phyloP scores from a whole-genome alignment of 192 early-diverging fungal genomes.

The Funneliformis geosporum region DNA sequence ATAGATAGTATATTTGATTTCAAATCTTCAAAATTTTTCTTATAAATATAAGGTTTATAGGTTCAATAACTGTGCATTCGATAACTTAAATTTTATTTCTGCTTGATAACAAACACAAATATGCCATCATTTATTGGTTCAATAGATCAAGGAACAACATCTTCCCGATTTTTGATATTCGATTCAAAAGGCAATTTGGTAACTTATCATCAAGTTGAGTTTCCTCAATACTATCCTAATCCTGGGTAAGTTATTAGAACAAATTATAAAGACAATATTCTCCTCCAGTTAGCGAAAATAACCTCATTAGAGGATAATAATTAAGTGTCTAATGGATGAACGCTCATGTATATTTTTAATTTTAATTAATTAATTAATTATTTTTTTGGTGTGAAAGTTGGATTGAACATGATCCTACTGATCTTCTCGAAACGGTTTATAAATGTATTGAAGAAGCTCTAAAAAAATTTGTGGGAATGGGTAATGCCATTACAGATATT shows the following conservation, averaged over 20 bases:
- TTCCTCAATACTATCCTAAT: constrained; percentile 74
- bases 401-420: constrained; percentile 85
- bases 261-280: not conserved
- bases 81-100: too few species aligned
- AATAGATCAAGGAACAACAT: constrained; percentile 94
- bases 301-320: not conserved
- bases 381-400: constrained; percentile 53
- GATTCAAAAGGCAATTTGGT: constrained; percentile 72
- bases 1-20: too few species aligned
- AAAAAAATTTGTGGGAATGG: constrained; percentile 63
- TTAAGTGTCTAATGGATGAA: not conserved
- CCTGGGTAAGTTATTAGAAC: constrained; percentile 64
- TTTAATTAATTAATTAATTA: not conserved
- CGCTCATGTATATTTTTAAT: not conserved
- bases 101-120: not conserved
- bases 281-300: constrained; percentile 5
- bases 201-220: constrained; percentile 76
- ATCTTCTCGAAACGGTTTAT: constrained; percentile 69
- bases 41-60: too few species aligned
- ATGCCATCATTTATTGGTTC: constrained; percentile 67
- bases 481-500: constrained; percentile 56
- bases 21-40: too few species aligned
- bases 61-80: too few species aligned
- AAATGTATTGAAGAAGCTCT: constrained; percentile 68
- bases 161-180: constrained; percentile 91